A percentile compares a stretch with the other conserved stretches of the same genome.
Evolutionary conservation across 352 stramenopile genomes (phyloP).

Genomic region (Plasmopara viticola): DNA sequence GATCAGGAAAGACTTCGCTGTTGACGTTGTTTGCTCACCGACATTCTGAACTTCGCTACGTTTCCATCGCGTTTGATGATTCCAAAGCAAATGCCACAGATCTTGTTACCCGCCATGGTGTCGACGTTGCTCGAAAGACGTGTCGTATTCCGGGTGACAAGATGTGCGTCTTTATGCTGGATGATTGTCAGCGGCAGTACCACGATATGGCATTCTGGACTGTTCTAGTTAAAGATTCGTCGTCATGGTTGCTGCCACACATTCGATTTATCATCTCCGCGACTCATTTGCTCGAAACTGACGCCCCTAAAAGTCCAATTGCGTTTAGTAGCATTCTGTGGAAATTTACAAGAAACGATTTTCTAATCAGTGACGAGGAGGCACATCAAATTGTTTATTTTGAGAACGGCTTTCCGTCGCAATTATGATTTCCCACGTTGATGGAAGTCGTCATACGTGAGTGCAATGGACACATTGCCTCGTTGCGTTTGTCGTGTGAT

Average conservation of each 20-base stretch:
- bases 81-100: background rate
- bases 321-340: slow-evolving; percentile 8
- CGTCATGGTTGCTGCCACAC: slow-evolving; percentile 1
- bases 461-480: slow-evolving; percentile 17
- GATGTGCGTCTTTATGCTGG: slow-evolving; percentile 9
- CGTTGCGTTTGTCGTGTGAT: slow-evolving; percentile 6
- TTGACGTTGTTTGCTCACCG: slow-evolving; percentile 8
- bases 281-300: slow-evolving; percentile 8
- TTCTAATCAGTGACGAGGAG: slow-evolving; percentile 13
- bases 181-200: slow-evolving; percentile 10
- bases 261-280: slow-evolving; percentile 12
- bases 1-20: slow-evolving; percentile 10
- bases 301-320: background rate
- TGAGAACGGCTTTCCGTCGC: too few species aligned
- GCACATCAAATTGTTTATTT: slow-evolving; percentile 4
- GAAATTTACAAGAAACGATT: slow-evolving; percentile 3
- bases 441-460: slow-evolving; percentile 12
- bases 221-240: slow-evolving; percentile 1
- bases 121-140: too few species aligned
- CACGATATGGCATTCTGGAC: slow-evolving; percentile 9
- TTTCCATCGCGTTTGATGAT: slow-evolving; percentile 5
- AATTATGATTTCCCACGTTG: slow-evolving; percentile 2
- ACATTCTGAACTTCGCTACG: slow-evolving; percentile 6
- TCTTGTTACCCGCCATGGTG: too few species aligned
- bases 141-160: too few species aligned